Evolutionary conservation across 75 land plant species (phyloP), one percentile per base, ranked within the genome.

Genomic region (Pseudotsuga menziesii): DNA sequence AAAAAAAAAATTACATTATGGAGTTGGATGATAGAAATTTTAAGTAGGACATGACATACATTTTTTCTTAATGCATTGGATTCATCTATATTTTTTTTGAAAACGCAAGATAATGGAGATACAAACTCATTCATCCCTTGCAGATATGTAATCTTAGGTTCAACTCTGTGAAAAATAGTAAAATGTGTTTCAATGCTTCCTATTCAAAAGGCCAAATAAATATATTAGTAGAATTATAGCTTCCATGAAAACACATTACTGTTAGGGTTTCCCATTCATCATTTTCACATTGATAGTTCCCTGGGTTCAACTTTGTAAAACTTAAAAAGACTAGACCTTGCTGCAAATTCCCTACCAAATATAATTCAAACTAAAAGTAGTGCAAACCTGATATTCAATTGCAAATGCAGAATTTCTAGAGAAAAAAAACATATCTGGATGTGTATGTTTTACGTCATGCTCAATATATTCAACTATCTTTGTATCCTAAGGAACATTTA

Each of bases 101-200:
- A 96, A 9, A 96, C 92, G 80, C 91, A 93, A 85, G 85, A 96
- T 35, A 96, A 67, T 35, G 98, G 98, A 56, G 98, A 97, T 78
- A 96, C 76, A 67, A 96, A 85, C 81, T 93, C 98, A 85, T 96
- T 96, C 98, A 96, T 96, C 74, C 98, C 98, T 85, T 93, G 98
- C 60, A 96, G 97, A 81, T 96, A 96, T 82, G 93, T 85, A 62
- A 96, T 91, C 98, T 97, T 12, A 94, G 94, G 82, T 96, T 96
- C 69, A 96, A 82, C 82, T 96, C 93, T 54, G 98, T 92, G 89
- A 96, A 93, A 22, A 96, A 78, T 67, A 96, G 85, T 12, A 96
- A 76, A 73, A 91, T 91, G 48, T 80, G 81, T 78, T 80, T 93
- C 75, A 96, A 76, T 70, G 97, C 85, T 54, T 96, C 98, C 97